phyloP scores from a whole-genome alignment of 2,329 filamentous ascomycete genomes.

The Ophiostoma sp. region DNA sequence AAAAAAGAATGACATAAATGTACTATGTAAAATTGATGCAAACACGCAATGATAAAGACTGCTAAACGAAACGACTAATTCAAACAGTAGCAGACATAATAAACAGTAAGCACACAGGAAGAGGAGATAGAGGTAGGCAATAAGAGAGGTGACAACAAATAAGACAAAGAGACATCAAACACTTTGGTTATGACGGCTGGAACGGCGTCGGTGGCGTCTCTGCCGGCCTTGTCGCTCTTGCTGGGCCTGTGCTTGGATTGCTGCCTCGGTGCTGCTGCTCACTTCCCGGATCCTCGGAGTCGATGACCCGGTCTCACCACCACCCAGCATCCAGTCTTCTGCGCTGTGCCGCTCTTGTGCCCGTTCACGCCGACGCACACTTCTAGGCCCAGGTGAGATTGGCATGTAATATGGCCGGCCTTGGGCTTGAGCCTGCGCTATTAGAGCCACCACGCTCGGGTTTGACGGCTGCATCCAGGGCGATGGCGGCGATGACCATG shows the following conservation, averaged over 20 bases:
- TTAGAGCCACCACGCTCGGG: background rate
- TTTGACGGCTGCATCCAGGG: background rate
- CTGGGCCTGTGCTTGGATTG: background rate
- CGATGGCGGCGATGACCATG: background rate
- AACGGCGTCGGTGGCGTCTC: background rate
- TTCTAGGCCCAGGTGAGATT: background rate
- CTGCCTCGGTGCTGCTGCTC: background rate
- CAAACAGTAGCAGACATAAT: background rate
- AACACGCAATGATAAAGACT: constrained; percentile 3
- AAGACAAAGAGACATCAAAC: background rate
- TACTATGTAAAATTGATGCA: background rate
- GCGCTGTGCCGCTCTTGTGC: background rate
- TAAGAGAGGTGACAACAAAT: background rate
- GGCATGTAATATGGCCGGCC: background rate
- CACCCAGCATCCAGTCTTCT: background rate
- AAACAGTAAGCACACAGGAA: background rate
- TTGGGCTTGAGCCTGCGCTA: background rate
- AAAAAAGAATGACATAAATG: background rate
- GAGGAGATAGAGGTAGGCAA: background rate
- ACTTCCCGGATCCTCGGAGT: constrained; percentile 4
- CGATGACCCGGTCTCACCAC: too few species aligned
- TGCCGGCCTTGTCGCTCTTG: background rate
- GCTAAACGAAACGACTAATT: background rate
- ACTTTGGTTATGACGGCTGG: background rate
- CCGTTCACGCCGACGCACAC: background rate